phyloP scores from a whole-genome alignment of 2,329 filamentous ascomycete species.

The Helicocarpus griseus region DNA sequence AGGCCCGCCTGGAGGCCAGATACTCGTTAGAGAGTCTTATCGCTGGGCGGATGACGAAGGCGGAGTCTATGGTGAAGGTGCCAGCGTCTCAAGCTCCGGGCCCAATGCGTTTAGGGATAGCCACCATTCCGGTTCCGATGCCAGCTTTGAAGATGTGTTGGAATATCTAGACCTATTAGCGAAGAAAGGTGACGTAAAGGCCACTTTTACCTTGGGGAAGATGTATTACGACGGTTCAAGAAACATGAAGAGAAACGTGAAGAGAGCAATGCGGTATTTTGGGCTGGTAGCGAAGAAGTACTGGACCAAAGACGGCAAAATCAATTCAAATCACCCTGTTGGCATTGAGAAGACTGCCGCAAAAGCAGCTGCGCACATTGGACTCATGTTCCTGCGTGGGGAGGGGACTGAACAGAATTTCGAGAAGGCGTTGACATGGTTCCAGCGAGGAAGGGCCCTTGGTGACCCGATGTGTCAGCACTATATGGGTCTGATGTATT shows the following conservation, averaged over 20 bases:
- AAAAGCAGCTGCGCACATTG: conserved; percentile 78
- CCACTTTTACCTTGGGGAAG: conserved; percentile 74
- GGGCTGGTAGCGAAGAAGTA: conserved; percentile 67
- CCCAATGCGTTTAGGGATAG: conserved; percentile 66
- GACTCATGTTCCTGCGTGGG: conserved; percentile 79
- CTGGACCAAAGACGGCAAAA: conserved; percentile 70
- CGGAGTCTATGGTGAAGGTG: conserved; percentile 90
- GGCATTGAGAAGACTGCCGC: conserved; percentile 68
- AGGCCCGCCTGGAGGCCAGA: conserved; percentile 79
- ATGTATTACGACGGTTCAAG: conserved; percentile 82
- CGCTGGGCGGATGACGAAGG: conserved; percentile 83
- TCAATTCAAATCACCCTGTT: conserved; percentile 58
- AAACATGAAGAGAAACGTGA: conserved; percentile 62
- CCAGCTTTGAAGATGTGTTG: conserved; percentile 83
- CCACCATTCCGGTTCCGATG: conserved; percentile 69
- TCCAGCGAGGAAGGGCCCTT: conserved; percentile 64
- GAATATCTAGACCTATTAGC: conserved; percentile 89
- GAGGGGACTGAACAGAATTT: conserved; percentile 76
- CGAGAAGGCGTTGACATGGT: conserved; percentile 68
- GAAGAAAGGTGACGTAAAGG: conserved; percentile 78
- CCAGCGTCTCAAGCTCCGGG: conserved; percentile 80
- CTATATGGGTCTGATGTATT: conserved; percentile 71
- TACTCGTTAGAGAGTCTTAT: conserved; percentile 67
- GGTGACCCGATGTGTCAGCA: conserved; percentile 79
- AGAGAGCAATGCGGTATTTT: conserved; percentile 70